Percentiles rank a stretch among this genome's conserved stretches.
phyloP scores from a whole-genome alignment of 2,329 filamentous ascomycete species.

The Epichloe glyceriae region DNA sequence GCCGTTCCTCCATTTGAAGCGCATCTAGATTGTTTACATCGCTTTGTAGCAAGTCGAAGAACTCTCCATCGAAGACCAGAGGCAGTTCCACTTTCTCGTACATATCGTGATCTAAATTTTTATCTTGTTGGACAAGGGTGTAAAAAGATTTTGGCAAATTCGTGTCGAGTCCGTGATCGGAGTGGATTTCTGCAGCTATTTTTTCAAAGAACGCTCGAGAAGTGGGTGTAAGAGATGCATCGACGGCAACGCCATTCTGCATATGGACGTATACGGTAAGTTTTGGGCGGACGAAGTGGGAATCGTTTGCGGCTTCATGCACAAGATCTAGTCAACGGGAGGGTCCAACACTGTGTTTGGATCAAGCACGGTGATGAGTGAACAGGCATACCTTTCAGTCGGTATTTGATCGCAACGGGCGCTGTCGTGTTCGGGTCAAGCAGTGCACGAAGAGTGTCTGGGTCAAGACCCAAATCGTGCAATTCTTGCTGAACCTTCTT shows the following conservation, averaged over 20 bases:
- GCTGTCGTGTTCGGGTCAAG: conserved; percentile 37
- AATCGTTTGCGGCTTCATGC: conserved; percentile 23
- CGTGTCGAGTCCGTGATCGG: conserved; percentile 2
- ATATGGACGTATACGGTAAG: conserved; percentile 58
- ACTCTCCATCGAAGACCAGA: conserved; percentile 63
- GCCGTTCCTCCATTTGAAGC: conserved; percentile 54
- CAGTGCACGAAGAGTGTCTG: conserved; percentile 54
- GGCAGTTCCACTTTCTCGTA: conserved; percentile 53
- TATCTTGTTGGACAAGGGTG: conserved; percentile 1
- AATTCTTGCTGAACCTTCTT: conserved; percentile 68
- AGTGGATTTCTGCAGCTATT: conserved; percentile 34
- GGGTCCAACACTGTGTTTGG: neutral
- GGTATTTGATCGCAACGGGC: conserved; percentile 38
- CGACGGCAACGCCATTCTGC: conserved; percentile 51
- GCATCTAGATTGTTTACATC: conserved; percentile 58
- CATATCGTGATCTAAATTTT: conserved; percentile 1
- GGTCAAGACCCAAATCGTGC: conserved; percentile 55
- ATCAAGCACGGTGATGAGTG: neutral
- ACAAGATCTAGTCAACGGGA: neutral
- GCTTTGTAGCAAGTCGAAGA: conserved; percentile 62
- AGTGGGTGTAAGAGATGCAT: conserved; percentile 52
- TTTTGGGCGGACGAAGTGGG: conserved; percentile 47
- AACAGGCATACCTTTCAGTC: conserved; percentile 32
- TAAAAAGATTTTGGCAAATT: neutral
- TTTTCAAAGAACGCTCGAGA: conserved; percentile 52